Base-by-base conservation (phyloP, 495 filamentous ascomycete species). In the Penicillium nucicola region DNA sequence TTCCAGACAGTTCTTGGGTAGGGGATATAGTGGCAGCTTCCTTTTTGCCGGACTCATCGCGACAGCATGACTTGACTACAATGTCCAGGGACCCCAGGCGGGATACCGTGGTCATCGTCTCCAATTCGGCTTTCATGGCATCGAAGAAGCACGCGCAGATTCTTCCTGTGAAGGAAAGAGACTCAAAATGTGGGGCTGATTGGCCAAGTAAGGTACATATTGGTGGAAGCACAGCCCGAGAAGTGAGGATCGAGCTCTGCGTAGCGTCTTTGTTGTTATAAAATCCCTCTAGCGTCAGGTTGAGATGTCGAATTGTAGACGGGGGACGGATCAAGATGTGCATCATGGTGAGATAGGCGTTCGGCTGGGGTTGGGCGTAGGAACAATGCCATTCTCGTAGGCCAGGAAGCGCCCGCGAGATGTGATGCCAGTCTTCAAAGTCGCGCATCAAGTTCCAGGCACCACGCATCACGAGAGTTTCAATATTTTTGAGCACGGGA, bases 391-490 rank as follows among this genome's bases (percentile, higher is more conserved):
- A 86, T 56, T 87, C 85, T n/a, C 75, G 74, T 14, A 88, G 57
- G 31, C 77, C 79, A 6, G 86, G 86, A 39, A 89, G 56, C 9
- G 84, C 85, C 23, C 66, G 67, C 13, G 74, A 66, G 38, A 89
- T 76, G 49, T 68, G 72, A 45, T 74, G 66, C 63, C 84, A 88
- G 66, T 88, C 82, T n/a, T 76, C 71, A 11, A 77, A 63, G n/a
- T 80, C 71, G 40, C 85, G 76, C 60, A 88, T 84, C 25, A 89
- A 75, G 55, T 88, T 89, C 86, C 86, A 89, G 45, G 87, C 80
- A 5, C 85, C 85, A 56, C 84, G 86, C 68, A 84, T 81, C 42
- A 88, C 79, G 31, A 89, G 76, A 0, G 83, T 86, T 43, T 75
- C 71, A 20, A 84, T 73, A 11, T 71, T 61, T 4, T 74, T 72